Base-by-base conservation (phyloP, 345 rosid species). In the Bruguiera parviflora region DNA sequence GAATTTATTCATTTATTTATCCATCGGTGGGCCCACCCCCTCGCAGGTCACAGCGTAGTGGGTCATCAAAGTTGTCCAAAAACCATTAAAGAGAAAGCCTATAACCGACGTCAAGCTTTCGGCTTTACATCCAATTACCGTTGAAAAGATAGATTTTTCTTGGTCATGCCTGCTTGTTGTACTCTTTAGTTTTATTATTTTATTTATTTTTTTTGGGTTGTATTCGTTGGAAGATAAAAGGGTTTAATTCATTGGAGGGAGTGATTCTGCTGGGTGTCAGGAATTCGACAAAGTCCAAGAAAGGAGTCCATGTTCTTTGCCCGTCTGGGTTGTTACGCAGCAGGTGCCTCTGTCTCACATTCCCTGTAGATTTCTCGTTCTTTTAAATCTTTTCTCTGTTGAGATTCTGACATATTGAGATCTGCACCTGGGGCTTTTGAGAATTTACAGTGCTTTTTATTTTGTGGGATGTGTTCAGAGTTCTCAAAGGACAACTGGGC, bases 281-380 rank as follows among this genome's bases (percentile, higher is more conserved):
- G 57, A 58, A 57, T 71, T 72, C 69, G 58, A 55, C n/a, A 53
- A 29, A 56, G 31, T 67, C 53, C 63, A 28, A 67, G 65, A 27
- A 53, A 43, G 49, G 62, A 29, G 32, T 53, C 53, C 72, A 39
- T 73, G 66, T 73, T 66, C 71, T 61, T 73, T 61, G 13, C 21
- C 69, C 68, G 64, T 52, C 66, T 75, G 25, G 78, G 67, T 32
- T 33, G 35, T 21, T 29, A 29, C 58, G 59, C 3, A 60, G 70
- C 74, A 70, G 64, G 62, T 65, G 70, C 74, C 9, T 46, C 33
- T 70, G 66, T 70, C 73, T 64, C n/a, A 20, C 49, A 13, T 43
- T 1, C 20, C 20, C 10, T 62, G 11, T 47, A 61, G 24, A 16
- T 24, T 37, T 31, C 29, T 33, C 28, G 21, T 22, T 64, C 27